Evolutionary conservation across 192 early-diverging fungal genomes (phyloP), one percentile per base, ranked within the genome.

Genomic region (Backusella tarrabulga): DNA sequence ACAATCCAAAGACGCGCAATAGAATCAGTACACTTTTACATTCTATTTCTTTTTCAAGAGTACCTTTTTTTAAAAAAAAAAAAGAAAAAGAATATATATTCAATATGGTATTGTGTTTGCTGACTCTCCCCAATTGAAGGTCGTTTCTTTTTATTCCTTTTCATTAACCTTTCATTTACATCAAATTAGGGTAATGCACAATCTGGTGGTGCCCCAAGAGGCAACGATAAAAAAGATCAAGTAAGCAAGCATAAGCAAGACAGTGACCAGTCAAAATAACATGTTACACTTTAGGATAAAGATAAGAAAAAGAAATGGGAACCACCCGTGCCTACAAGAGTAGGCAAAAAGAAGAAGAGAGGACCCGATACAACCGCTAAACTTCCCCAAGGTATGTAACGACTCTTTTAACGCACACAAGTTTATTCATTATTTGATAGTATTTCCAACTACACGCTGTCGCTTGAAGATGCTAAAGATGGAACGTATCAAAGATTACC

Each of bases 401-500:
- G 1, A 6, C 1, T 40, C 11, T 11, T 35, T 4, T n/a, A 52
- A 34, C 73, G 34, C 56, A 38, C 60, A 72, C 44, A 73, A 66
- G 34, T 44, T 67, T 60, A 44, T 26, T 67, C 67, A 71, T 2
- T 32, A 70, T 12, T 40, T 11, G 68, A 2, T 83, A 95, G 98
- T 99, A 26, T 96, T 93, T 84, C 98, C 98, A 63, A 96, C 97
- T 6, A 96, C 97, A 12, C 91, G 98, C 56, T 99, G 98, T 87
- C 93, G 95, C 74, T 88, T 99, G 67, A 97, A 97, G 89, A 89
- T 98, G 73, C 88, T 99, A 67, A 98, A 98, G 86, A 95, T 95
- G 82, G 95, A 99, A 80, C 90, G 98, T 26, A 97, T 99, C 73
- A 97, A 99, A 83, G 98, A 99, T 83, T 99, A 98, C 80, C 83